Base-by-base conservation (phyloP, 1,284 basidiomycete species). In the Cerrena zonata region DNA sequence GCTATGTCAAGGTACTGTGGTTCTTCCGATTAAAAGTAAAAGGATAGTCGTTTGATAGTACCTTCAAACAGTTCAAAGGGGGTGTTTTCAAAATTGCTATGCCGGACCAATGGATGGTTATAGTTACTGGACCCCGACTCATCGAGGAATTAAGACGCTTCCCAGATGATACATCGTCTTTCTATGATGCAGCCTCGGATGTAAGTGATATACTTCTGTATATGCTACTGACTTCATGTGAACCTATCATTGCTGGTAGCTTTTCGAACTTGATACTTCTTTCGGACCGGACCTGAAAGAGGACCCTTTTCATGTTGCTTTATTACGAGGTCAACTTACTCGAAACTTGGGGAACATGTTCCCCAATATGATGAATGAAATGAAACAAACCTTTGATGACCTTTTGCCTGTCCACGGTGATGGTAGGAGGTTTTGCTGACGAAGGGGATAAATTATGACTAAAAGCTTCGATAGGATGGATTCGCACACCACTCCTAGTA, bases 361-460 rank as follows among this genome's bases (percentile, higher is more conserved):
- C 52, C 58, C 61, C 1, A 65, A 67, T 11, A 59, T 75, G 3
- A 49, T 61, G 36, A 65, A 75, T 18, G 74, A 76, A 53, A 68
- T 72, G 39, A 54, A 53, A 44, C 52, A 58, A 21, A 58, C 70
- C 4, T 70, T 71, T 53, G 44, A 56, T n/a, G 65, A 67, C 19
- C 56, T 64, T 3, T 54, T 72, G 23, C 60, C 66, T 19, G 24
- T 53, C 2, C 45, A 53, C 37, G 57, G 57, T 18, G 39, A 38
- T 44, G 13, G 30, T 34, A 30, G 19, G 57, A 49, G 15, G n/a
- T 24, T 27, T 30, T 19, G 13, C 23, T 11, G 5, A 11, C 34
- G 44, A 5, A 36, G 30, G 38, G 19, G n/a, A 24, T 30, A 21
- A 23, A 36, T 51, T 40, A 1, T 36, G 5, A 12, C 36, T 15